Percentiles rank a stretch among this genome's conserved stretches.
phyloP scores from a whole-genome alignment of 2,329 filamentous ascomycete genomes.

The Cephalotrichum gorgonifer region DNA sequence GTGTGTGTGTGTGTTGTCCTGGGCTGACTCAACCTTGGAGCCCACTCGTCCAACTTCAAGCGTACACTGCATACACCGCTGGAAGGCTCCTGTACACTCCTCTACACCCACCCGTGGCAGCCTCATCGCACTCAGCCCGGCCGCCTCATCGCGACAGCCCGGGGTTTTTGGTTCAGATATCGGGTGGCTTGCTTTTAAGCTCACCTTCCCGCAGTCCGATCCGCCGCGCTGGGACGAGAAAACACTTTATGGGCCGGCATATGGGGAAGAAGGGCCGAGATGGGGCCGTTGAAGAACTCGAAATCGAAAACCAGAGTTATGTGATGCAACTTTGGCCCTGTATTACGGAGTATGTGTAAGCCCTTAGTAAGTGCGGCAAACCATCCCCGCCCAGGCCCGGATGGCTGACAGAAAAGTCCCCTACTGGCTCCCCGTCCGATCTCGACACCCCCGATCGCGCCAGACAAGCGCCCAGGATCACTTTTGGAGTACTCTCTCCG shows the following conservation, averaged over 20 bases:
- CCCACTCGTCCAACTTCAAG: too few relatives aligned
- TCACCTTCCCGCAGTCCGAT: constrained; percentile 1
- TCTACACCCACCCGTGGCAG: neutral
- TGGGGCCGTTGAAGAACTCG: too few relatives aligned
- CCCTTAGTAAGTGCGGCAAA: constrained; percentile 1
- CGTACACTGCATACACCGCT: too few relatives aligned
- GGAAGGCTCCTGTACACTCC: too few relatives aligned
- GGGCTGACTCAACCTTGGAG: neutral
- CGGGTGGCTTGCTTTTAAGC: constrained; percentile 4
- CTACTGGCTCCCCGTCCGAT: neutral
- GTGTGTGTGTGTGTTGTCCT: too few relatives aligned
- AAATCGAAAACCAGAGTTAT: too few relatives aligned
- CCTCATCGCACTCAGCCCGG: neutral
- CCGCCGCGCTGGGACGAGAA: neutral
- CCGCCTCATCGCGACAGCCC: neutral
- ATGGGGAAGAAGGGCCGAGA: neutral
- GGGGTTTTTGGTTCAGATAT: neutral
- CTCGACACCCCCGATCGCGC: neutral
- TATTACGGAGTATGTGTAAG: constrained; percentile 6
- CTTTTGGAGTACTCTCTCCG: neutral
- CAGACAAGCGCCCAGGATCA: neutral
- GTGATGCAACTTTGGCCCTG: constrained; percentile 3
- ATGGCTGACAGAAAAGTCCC: neutral
- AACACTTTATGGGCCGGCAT: neutral
- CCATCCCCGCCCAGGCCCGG: neutral